phyloP scores from a whole-genome alignment of 306 rosid species.

The Betula pendula region DNA sequence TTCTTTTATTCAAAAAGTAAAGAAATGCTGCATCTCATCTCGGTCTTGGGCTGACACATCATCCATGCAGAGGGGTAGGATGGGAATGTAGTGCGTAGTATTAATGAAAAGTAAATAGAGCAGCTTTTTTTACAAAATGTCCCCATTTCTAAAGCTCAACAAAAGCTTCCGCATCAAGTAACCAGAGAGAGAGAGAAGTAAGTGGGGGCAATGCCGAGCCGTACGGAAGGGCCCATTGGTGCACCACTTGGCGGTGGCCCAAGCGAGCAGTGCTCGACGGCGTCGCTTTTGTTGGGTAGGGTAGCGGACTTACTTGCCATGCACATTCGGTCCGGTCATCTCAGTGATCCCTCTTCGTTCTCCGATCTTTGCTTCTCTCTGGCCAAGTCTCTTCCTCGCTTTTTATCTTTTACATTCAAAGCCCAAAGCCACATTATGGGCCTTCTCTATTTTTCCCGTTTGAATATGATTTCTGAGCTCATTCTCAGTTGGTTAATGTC shows the following conservation, averaged over 20 bases:
- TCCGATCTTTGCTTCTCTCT: slow-evolving; percentile 9
- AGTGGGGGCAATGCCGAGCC: background rate
- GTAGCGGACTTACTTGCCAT: background rate
- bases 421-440: background rate
- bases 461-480: background rate
- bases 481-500: background rate
- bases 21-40: too few species aligned
- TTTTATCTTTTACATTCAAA: background rate
- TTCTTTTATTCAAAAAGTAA: too few species aligned
- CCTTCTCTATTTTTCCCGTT: background rate
- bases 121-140: too few species aligned
- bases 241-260: background rate
- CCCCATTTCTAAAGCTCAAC: too few species aligned
- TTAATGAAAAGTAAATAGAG: too few species aligned
- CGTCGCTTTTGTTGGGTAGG: background rate
- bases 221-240: background rate
- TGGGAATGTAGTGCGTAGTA: too few species aligned
- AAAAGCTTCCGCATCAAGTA: too few species aligned
- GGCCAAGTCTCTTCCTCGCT: background rate
- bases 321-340: background rate
- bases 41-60: too few species aligned
- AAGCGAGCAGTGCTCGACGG: background rate
- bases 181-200: background rate
- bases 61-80: too few species aligned
- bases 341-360: background rate